Evolutionary conservation across 495 filamentous ascomycete genomes (phyloP), one percentile per base, ranked within the genome.

Genomic region (Neurospora tetraspora): DNA sequence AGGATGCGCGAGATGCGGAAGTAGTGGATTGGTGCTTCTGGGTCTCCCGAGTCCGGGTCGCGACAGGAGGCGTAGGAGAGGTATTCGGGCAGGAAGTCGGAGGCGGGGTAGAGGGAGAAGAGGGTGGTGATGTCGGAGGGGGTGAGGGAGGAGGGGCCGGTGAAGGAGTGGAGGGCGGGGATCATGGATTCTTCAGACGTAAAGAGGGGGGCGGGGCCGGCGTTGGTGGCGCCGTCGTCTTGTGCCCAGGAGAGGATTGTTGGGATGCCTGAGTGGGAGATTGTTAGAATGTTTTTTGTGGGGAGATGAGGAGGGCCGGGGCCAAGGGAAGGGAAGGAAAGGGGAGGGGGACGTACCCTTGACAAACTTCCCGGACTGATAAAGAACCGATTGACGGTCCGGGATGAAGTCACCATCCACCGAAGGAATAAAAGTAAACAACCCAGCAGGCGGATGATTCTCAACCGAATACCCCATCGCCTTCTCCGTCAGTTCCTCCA

Each of bases 361-460:
- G 20, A 73, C 78, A 68, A 81, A 78, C 14, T 69, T 77, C 3
- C 79, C 79, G 0, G 61, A n/a, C 43, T 71, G 73, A 34, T 74
- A 76, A 3, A 81, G 23, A 2, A 70, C 69, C 0, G 76, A 75
- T 9, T 76, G 78, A 0, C 76, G 70, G 0, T 80, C 80, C 0
- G 75, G 79, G 3, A 81, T 40, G 12, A 81, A 76, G 37, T 81
- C 80, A 0, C 43, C 80, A 72, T 80, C 80, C 1, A 80, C 61
- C 3, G 75, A 76, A 0, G 80, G 78, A 27, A 81, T 77, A 39
- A 81, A 77, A 1, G 77, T 78, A n/a, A 75, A 75, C 1, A 78
- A 39, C 0, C 77, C 77, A 1, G 40, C 18, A 1, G 77, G 77
- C 2, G 77, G 77, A 31, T 76, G 77, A 39, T 78, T 78, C 20